Percentiles rank a stretch among this genome's conserved stretches.
These are phyloP conservation scores for Ophiostoma ulmi DNA, from an alignment of 2,329 filamentous ascomycete genomes.

Conservation along the genomic window DNA sequence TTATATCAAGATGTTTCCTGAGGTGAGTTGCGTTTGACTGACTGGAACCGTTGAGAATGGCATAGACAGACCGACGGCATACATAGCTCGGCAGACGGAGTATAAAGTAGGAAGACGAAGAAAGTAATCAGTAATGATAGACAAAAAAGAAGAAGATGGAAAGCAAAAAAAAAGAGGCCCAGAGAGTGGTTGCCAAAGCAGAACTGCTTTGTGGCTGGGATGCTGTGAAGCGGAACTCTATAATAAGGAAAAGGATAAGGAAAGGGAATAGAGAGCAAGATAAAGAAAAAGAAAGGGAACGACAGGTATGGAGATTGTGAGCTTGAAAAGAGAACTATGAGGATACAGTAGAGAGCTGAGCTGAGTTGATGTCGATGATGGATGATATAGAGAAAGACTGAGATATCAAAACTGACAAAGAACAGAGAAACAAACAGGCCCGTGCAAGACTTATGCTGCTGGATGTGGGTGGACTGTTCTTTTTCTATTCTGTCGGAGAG, in stretches of 20 bases:
- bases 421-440: constrained; percentile 1
- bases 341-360: background rate
- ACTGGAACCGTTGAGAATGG: constrained; percentile 28
- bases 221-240: constrained; percentile 13
- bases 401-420: background rate
- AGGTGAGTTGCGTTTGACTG: constrained; percentile 5
- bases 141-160: background rate
- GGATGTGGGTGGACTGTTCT: constrained; percentile 7
- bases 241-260: background rate
- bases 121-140: background rate
- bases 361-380: background rate
- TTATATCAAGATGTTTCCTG: background rate
- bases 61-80: constrained; percentile 43
- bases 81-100: constrained; percentile 39
- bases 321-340: background rate
- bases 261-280: background rate
- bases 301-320: background rate
- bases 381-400: background rate
- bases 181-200: background rate
- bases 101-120: background rate
- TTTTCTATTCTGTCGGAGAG: constrained; percentile 14
- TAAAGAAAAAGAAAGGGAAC: background rate
- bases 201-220: constrained; percentile 14
- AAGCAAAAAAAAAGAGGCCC: constrained; percentile 13
- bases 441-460: constrained; percentile 5